A percentile compares a stretch with the other conserved stretches of the same genome.
Conservation (phyloP, 2,329 filamentous ascomycete genomes). For the Coniochaeta prunicola region DNA sequence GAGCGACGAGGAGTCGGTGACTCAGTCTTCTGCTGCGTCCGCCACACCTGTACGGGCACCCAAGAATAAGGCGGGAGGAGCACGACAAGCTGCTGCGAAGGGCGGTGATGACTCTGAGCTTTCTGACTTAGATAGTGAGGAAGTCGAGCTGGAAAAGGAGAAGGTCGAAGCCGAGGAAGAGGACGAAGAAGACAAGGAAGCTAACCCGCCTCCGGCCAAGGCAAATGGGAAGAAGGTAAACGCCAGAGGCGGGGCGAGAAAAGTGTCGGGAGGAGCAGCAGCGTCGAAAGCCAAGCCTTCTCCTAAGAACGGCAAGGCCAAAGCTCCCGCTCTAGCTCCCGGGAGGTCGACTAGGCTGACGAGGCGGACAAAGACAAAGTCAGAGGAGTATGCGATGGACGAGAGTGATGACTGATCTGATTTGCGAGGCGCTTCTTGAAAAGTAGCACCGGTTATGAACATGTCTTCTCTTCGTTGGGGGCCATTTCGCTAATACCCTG, state of each 20-base stretch:
- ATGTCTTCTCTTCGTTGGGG: neutral
- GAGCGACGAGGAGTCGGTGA: neutral
- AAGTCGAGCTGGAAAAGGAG: neutral
- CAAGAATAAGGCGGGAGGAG: slow-evolving; percentile 5
- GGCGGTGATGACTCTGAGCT: slow-evolving; percentile 9
- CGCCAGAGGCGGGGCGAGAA: slow-evolving; percentile 4
- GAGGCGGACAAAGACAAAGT: neutral
- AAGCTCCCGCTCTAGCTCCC: neutral
- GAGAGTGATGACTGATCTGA: slow-evolving; percentile 1
- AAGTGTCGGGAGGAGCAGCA: neutral
- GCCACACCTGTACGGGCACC: neutral
- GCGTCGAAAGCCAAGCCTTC: slow-evolving; percentile 7
- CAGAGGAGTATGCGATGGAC: slow-evolving; percentile 1
- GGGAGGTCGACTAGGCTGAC: slow-evolving; percentile 6
- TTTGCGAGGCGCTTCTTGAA: neutral
- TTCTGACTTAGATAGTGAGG: slow-evolving; percentile 5
- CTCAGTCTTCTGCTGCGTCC: neutral
- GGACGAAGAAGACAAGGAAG: slow-evolving; percentile 3
- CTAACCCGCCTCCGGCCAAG: neutral
- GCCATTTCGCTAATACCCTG: neutral
- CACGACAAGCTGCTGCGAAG: slow-evolving; percentile 2
- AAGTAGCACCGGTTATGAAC: neutral
- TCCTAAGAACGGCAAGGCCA: neutral
- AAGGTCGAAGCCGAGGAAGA: neutral
- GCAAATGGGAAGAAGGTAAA: slow-evolving; percentile 11